Evolutionary conservation across 176 grass and related monocot species (phyloP).

Genomic region (Aegilops umbellulata): DNA sequence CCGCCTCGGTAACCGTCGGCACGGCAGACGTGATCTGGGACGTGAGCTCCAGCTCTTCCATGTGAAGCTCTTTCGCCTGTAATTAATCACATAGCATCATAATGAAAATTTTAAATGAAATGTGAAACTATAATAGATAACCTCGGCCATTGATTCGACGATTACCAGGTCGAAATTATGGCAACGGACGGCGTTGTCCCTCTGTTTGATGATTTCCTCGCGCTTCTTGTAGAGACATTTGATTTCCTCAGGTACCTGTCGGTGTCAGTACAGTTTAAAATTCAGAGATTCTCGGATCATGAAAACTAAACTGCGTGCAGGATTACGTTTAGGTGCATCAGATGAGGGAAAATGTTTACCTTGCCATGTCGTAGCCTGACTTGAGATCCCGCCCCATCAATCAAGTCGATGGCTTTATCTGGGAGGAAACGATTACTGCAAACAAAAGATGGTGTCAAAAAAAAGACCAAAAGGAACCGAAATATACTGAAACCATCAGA

Average conservation of each 20-base stretch:
- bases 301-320: not conserved
- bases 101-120: not conserved
- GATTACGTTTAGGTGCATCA: not conserved
- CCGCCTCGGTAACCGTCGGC: constrained; percentile 68
- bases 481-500: not conserved
- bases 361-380: constrained; percentile 76
- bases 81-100: not conserved
- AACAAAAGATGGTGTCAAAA: constrained; percentile 2
- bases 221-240: constrained; percentile 67
- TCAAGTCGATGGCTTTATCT: constrained; percentile 91
- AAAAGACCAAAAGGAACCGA: too few species aligned
- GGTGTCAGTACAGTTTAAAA: not conserved
- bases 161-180: constrained; percentile 85
- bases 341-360: constrained; percentile 11
- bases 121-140: too few species aligned
- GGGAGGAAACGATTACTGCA: constrained; percentile 80
- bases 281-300: not conserved
- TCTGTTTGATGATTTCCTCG: constrained; percentile 61
- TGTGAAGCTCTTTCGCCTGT: constrained; percentile 54
- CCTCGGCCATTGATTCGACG: too few species aligned
- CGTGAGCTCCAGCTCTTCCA: constrained; percentile 59
- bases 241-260: constrained; percentile 67
- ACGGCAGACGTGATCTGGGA: constrained; percentile 49
- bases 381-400: constrained; percentile 82
- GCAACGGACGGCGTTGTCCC: constrained; percentile 64